A percentile compares a stretch with the other conserved stretches of the same genome.
Evolutionary conservation across 352 stramenopile species (phyloP).

Genomic region (Globisporangium viniferum): DNA sequence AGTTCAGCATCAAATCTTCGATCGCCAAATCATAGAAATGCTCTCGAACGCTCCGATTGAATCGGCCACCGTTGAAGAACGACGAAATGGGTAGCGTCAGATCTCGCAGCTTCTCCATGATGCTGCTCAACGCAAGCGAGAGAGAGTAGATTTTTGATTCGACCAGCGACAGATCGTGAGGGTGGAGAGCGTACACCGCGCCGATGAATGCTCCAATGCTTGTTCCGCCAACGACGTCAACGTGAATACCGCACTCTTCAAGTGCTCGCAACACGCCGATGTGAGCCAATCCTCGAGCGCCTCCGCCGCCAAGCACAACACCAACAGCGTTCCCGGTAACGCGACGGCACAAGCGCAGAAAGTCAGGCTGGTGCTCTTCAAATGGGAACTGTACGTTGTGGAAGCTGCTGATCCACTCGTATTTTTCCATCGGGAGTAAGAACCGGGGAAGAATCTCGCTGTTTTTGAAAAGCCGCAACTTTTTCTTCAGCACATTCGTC

Average conservation of each 20-base stretch:
- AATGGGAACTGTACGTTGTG: slow-evolving; percentile 86
- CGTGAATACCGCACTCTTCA: slow-evolving; percentile 89
- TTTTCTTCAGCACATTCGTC: slow-evolving; percentile 54
- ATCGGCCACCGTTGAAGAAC: slow-evolving; percentile 86
- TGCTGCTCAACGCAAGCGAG: slow-evolving; percentile 61
- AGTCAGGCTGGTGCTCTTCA: slow-evolving; percentile 66
- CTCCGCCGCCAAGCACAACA: slow-evolving; percentile 92
- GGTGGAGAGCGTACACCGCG: slow-evolving; percentile 74
- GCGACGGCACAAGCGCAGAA: slow-evolving; percentile 84
- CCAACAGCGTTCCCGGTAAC: slow-evolving; percentile 92
- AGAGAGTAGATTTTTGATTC: slow-evolving; percentile 53
- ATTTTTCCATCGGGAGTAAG: slow-evolving; percentile 78
- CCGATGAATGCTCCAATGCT: slow-evolving; percentile 87
- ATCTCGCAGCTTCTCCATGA: slow-evolving; percentile 75
- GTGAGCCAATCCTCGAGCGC: slow-evolving; percentile 91
- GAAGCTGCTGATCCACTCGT: slow-evolving; percentile 84
- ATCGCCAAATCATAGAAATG: slow-evolving; percentile 80
- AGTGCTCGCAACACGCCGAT: slow-evolving; percentile 92
- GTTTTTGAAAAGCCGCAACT: slow-evolving; percentile 50
- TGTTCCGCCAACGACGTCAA: slow-evolving; percentile 94
- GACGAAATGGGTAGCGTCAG: slow-evolving; percentile 87
- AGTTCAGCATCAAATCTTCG: slow-evolving; percentile 91
- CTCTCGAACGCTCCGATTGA: slow-evolving; percentile 73
- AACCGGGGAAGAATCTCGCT: slow-evolving; percentile 65
- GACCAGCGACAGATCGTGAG: slow-evolving; percentile 62